These are phyloP conservation scores for Penicillium roqueforti DNA, from an alignment of 495 filamentous ascomycete species.

Conservation along the genomic window DNA sequence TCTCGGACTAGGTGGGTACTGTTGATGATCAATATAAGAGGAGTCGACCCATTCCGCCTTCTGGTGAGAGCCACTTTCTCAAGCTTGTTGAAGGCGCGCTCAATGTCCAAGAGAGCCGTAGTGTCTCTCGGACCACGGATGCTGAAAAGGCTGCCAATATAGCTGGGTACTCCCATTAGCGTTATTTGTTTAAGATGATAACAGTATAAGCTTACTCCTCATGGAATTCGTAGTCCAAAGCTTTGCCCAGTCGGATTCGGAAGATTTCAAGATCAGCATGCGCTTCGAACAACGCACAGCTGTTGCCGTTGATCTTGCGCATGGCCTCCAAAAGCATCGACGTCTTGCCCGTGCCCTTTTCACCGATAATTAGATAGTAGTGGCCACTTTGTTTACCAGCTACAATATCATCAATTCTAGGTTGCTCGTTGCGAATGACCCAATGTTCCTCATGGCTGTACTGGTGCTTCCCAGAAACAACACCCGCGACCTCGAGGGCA, in stretches of 20 bases:
- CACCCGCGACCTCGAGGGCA: slow-evolving; percentile 81
- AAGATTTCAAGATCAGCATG: slow-evolving; percentile 95
- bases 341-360: slow-evolving; percentile 94
- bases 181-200: background rate
- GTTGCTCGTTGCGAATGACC: slow-evolving; percentile 77
- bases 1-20: slow-evolving; percentile 84
- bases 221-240: slow-evolving; percentile 89
- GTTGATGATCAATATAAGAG: slow-evolving; percentile 86
- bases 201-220: slow-evolving; percentile 42
- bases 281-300: slow-evolving; percentile 89
- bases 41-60: slow-evolving; percentile 52
- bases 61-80: slow-evolving; percentile 85
- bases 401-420: slow-evolving; percentile 72
- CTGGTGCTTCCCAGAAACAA: slow-evolving; percentile 52
- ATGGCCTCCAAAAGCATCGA: slow-evolving; percentile 95
- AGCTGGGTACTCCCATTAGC: slow-evolving; percentile 55
- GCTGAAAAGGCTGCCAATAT: slow-evolving; percentile 91
- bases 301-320: slow-evolving; percentile 81
- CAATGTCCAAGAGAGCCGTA: slow-evolving; percentile 86
- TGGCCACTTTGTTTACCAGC: slow-evolving; percentile 64
- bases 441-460: slow-evolving; percentile 64
- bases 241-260: slow-evolving; percentile 84
- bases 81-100: slow-evolving; percentile 93
- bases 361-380: slow-evolving; percentile 91
- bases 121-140: slow-evolving; percentile 90